Evolutionary conservation across 352 stramenopile species (phyloP).

Genomic region (Phytophthora citrophthora): DNA sequence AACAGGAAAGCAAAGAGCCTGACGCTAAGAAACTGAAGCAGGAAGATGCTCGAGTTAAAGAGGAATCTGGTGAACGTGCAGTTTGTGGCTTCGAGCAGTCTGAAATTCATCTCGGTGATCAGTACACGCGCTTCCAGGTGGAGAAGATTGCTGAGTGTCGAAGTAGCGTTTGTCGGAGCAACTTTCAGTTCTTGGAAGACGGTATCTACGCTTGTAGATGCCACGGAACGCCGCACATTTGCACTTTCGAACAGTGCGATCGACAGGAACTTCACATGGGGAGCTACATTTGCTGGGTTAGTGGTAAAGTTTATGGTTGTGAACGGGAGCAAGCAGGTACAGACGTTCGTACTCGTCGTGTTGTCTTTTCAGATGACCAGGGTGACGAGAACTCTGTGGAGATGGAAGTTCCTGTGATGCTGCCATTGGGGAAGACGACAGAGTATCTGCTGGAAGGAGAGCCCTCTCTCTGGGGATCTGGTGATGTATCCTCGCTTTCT

Average conservation of each 20-base stretch:
- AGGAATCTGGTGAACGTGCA: background rate
- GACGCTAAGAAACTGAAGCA: conserved; percentile 20
- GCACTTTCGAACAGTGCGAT: conserved; percentile 79
- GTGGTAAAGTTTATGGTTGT: conserved; percentile 60
- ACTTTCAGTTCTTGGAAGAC: conserved; percentile 78
- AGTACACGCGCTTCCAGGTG: conserved; percentile 59
- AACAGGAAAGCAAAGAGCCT: conserved; percentile 24
- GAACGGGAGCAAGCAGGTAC: conserved; percentile 70
- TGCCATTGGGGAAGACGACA: conserved; percentile 70
- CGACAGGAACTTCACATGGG: conserved; percentile 55
- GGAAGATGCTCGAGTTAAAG: conserved; percentile 1
- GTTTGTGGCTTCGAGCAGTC: conserved; percentile 46
- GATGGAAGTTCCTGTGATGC: conserved; percentile 77
- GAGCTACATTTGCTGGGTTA: conserved; percentile 79
- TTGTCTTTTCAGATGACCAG: conserved; percentile 64
- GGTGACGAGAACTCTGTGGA: conserved; percentile 62
- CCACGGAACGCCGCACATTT: conserved; percentile 76
- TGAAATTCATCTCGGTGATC: conserved; percentile 70
- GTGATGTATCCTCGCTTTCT: conserved; percentile 64
- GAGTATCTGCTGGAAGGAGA: conserved; percentile 66
- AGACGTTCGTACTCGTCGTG: conserved; percentile 57
- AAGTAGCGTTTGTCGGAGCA: conserved; percentile 36
- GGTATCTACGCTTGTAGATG: conserved; percentile 73
- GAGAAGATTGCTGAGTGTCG: conserved; percentile 50
- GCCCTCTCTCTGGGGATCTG: conserved; percentile 11